Evolutionary conservation across 352 stramenopile genomes (phyloP), one percentile per base, ranked within the genome.

Genomic region (Aphanomyces cochlioides): DNA sequence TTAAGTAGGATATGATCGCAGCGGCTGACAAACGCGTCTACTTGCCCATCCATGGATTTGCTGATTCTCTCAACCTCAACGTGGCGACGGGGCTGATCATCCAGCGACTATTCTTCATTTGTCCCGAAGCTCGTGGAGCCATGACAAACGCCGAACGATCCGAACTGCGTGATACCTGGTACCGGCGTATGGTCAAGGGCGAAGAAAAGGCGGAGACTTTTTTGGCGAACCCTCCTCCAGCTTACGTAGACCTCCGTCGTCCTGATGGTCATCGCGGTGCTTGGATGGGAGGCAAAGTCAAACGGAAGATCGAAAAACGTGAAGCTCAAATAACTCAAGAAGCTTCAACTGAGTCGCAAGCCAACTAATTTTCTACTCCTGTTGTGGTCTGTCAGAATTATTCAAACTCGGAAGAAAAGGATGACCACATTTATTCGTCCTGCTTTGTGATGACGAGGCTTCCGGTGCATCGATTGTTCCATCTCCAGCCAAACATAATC

Each of bases 1-100:
- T 67, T 17, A 1, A 10, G 19, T n/a, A 58, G 12, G 78, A 85
- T 37, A 89, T 97, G 77, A 77, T 95, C 28, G 70, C 81, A 40
- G 75, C 77, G 4, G 84, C 85, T 0, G 81, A 92, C 73, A 75
- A 81, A 41, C 79, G 88, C 60, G 88, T 97, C 0, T 96, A 95
- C 72, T 77, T 97, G 45, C 90, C 90, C 47, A 79, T 95, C 45
- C 76, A 85, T 67, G 88, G 87, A 54, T 96, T 95, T 84, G 84
- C 87, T 19, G 90, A 96, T 77, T 93, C 80, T 34, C 77, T 95
- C 36, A 96, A 96, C 76, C 72, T 96, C n/a, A 85, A 78, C 73
- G 88, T 97, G 8, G 87, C 90, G 5, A 90, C 88, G 19, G 90
- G 87, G 17, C 79, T 96, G 69, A 81, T 95, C 57, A 72, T 95